A percentile compares a stretch with the other conserved stretches of the same genome.
Evolutionary conservation across 192 early-diverging fungal species (phyloP).

Genomic region (Mortierella alpina): DNA sequence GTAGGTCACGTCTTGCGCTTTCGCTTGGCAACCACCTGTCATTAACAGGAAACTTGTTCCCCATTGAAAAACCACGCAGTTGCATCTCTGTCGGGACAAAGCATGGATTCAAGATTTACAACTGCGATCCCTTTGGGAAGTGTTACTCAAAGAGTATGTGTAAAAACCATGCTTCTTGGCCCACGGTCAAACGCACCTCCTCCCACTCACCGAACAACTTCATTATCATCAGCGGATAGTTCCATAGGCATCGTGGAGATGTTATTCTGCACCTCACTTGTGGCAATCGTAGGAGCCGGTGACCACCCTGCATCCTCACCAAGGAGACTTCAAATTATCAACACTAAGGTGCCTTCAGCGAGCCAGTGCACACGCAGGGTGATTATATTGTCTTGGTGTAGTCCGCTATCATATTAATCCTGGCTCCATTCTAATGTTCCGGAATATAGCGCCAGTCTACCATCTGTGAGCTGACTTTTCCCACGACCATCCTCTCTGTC

Average conservation of each 20-base stretch:
- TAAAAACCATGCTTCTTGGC: neutral
- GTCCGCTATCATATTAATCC: too few relatives aligned
- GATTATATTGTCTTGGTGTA: too few relatives aligned
- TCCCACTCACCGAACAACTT: neutral
- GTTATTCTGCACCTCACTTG: conserved; percentile 95
- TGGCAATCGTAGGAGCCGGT: conserved; percentile 96
- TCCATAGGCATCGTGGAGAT: conserved; percentile 97
- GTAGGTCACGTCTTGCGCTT: too few relatives aligned
- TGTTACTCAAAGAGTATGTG: conserved; percentile 84
- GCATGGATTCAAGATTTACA: conserved; percentile 95
- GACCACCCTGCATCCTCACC: conserved; percentile 90
- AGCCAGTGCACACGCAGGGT: too few relatives aligned
- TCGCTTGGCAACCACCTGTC: too few relatives aligned
- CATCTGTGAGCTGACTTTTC: conserved; percentile 97
- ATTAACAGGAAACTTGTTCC: neutral
- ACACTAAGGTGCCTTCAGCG: conserved; percentile 84
- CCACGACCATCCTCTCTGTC: conserved; percentile 93
- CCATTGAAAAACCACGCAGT: conserved; percentile 42
- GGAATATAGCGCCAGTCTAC: conserved; percentile 84
- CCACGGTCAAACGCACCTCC: neutral
- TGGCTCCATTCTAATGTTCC: too few relatives aligned
- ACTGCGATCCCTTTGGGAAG: conserved; percentile 96
- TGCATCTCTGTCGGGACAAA: conserved; percentile 91
- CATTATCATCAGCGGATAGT: conserved; percentile 70
- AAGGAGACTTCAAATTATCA: conserved; percentile 91